Evolutionary conservation across 768 basidiomycete species (phyloP).

Genomic region (Trametes cinnabarina): DNA sequence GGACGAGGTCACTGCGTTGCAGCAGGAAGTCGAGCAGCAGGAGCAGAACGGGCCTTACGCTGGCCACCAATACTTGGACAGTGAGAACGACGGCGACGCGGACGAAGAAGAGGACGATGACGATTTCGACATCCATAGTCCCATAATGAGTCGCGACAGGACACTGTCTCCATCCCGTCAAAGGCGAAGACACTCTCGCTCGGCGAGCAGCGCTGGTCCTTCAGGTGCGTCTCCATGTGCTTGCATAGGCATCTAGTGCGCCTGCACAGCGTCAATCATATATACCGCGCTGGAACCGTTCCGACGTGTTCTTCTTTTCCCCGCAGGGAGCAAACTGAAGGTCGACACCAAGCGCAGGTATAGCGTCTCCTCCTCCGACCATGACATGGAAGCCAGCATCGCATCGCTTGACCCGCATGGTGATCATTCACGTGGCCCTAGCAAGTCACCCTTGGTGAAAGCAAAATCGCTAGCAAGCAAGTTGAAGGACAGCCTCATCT

Average conservation of each 20-base stretch:
- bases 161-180: constrained; percentile 24
- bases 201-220: constrained; percentile 14
- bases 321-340: constrained; percentile 15
- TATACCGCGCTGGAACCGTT: background rate
- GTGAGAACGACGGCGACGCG: constrained; percentile 54
- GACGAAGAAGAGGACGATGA: constrained; percentile 55
- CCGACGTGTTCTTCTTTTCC: background rate
- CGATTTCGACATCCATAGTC: constrained; percentile 31
- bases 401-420: constrained; percentile 30
- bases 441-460: constrained; percentile 36
- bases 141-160: constrained; percentile 35
- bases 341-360: constrained; percentile 18
- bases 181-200: constrained; percentile 18
- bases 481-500: constrained; percentile 48
- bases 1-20: constrained; percentile 56
- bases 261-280: no score
- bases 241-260: background rate
- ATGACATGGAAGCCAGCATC: constrained; percentile 42
- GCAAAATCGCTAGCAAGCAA: constrained; percentile 44
- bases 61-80: constrained; percentile 54
- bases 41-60: constrained; percentile 57
- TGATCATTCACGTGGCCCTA: constrained; percentile 21
- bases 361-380: constrained; percentile 37
- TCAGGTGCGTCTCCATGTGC: constrained; percentile 5
- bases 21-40: constrained; percentile 54